Evolutionary conservation across 805 yeast species (phyloP).

Genomic region (Kazachstania bromeliacearum): DNA sequence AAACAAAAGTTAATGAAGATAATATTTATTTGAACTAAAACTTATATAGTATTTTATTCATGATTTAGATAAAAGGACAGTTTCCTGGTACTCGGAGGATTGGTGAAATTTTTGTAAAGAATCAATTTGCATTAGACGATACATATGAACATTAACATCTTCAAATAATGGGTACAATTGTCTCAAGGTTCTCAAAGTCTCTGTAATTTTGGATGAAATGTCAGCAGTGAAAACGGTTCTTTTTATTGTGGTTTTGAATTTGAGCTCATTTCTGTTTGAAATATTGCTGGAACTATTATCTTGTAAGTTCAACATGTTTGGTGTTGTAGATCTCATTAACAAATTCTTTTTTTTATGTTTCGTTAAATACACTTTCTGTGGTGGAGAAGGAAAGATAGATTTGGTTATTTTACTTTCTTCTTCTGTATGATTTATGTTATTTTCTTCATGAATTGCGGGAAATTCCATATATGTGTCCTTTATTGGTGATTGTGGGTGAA

Average conservation of each 20-base stretch:
- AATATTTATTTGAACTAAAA: not conserved
- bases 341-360: no score
- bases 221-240: not conserved
- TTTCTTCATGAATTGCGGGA: not conserved
- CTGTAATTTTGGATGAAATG: slow-evolving; percentile 3
- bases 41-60: not conserved
- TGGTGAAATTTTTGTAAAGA: slow-evolving; percentile 60
- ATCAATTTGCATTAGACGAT: slow-evolving; percentile 58
- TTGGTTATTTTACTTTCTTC: no score
- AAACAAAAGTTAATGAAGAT: not conserved
- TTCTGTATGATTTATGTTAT: not conserved
- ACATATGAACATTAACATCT: slow-evolving; percentile 41
- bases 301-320: no score
- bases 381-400: no score
- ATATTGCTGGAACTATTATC: slow-evolving; percentile 1
- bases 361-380: no score
- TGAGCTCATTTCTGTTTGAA: not conserved
- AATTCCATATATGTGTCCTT: not conserved
- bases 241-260: not conserved
- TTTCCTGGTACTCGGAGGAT: slow-evolving; percentile 33
- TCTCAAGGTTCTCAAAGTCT: slow-evolving; percentile 31
- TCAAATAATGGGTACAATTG: slow-evolving; percentile 37
- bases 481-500: slow-evolving; percentile 32
- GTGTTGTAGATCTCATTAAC: no score
- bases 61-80: slow-evolving; percentile 6